These are phyloP conservation scores for Nicotiana knightiana DNA, from an alignment of 257 asterid species.

Conservation along the genomic window DNA sequence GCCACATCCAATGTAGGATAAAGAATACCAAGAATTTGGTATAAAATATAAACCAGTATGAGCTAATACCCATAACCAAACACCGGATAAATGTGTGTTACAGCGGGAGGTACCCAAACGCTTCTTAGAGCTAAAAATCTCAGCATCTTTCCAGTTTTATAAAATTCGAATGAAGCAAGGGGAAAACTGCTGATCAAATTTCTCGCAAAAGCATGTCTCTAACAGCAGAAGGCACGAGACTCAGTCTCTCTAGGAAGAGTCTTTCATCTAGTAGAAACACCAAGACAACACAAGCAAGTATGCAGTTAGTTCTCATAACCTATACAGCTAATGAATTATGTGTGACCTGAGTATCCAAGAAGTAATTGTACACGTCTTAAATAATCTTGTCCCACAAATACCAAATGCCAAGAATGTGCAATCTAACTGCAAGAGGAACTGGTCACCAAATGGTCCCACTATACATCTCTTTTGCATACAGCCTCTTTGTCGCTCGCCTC, in stretches of 20 bases:
- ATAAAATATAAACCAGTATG: too few relatives aligned
- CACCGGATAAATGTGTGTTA: too few relatives aligned
- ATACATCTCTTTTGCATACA: background rate
- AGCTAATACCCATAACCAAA: too few relatives aligned
- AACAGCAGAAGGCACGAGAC: background rate
- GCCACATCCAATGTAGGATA: too few relatives aligned
- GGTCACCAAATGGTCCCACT: background rate
- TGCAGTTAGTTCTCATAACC: constrained; percentile 1
- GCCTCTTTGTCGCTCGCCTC: background rate
- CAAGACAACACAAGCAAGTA: background rate
- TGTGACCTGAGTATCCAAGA: background rate
- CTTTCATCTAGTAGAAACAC: background rate
- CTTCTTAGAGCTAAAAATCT: background rate
- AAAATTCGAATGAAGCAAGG: background rate
- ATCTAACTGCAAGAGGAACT: background rate
- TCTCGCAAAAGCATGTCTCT: background rate
- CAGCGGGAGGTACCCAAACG: too few relatives aligned
- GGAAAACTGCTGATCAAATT: background rate
- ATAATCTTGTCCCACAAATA: background rate
- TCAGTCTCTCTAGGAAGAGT: background rate
- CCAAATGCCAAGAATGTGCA: background rate
- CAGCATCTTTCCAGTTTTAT: background rate
- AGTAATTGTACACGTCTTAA: background rate
- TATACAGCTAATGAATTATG: background rate
- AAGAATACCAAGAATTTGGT: too few relatives aligned